Evolutionary conservation across 2,329 filamentous ascomycete genomes (phyloP).

Genomic region (Curvularia eragrostidis): DNA sequence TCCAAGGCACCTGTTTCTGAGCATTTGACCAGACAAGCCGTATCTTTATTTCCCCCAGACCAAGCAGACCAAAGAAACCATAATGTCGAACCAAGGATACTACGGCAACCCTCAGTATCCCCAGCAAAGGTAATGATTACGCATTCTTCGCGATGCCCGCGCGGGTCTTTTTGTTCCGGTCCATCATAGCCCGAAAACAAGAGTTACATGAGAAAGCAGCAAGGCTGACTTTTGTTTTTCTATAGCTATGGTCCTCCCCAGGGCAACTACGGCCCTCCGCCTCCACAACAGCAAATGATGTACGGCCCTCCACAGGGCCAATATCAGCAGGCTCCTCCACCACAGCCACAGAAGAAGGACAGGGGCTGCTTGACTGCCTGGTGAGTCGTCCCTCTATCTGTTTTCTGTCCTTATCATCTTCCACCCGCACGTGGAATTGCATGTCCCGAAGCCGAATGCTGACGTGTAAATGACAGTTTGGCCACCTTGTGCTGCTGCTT

Average conservation of each 20-base stretch:
- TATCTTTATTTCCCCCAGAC: no score
- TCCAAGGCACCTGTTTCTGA: not conserved
- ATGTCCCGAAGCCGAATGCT: not conserved
- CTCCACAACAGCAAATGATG: constrained; percentile 34
- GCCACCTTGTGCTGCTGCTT: constrained; percentile 66
- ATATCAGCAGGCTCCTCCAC: constrained; percentile 56
- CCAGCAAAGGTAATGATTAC: constrained; percentile 39
- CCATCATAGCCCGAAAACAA: not conserved
- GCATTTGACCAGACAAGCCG: not conserved
- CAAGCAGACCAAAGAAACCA: no score
- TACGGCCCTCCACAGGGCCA: constrained; percentile 37
- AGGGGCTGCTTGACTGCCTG: constrained; percentile 42
- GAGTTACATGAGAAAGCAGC: not conserved
- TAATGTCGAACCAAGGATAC: constrained; percentile 49
- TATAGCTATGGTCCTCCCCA: constrained; percentile 34
- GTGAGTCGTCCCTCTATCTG: constrained; percentile 29
- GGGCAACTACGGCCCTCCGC: constrained; percentile 35
- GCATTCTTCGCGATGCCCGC: not conserved
- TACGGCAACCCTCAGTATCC: constrained; percentile 48
- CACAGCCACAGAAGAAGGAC: constrained; percentile 54
- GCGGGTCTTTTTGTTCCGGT: not conserved
- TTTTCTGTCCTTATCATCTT: constrained; percentile 20
- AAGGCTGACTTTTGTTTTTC: not conserved
- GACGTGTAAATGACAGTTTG: constrained; percentile 26
- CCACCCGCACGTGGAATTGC: no score